Conservation (phyloP, 441 rosid species). For the Bruguiera hainesii region DNA sequence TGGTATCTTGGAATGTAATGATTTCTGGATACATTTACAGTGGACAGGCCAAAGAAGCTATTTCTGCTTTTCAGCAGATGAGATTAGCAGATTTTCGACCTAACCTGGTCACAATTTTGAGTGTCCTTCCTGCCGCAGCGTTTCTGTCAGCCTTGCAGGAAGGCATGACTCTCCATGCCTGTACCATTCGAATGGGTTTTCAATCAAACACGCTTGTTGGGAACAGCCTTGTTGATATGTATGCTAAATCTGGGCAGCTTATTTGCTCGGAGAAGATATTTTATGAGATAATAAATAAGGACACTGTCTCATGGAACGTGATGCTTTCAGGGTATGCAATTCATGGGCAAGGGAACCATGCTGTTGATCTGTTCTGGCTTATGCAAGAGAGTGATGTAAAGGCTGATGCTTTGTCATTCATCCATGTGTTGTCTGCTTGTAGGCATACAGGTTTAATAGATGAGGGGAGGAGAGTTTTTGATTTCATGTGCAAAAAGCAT, state of each 20-base stretch:
- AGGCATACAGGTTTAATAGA: slow-evolving; percentile 68
- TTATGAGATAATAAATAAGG: slow-evolving; percentile 40
- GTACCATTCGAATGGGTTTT: slow-evolving; percentile 39
- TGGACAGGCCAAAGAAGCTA: slow-evolving; percentile 49
- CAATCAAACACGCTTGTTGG: slow-evolving; percentile 27
- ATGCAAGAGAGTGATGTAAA: slow-evolving; percentile 36
- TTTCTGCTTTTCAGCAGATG: slow-evolving; percentile 46
- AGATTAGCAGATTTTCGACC: slow-evolving; percentile 38
- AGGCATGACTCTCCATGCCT: slow-evolving; percentile 54
- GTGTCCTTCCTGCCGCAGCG: slow-evolving; percentile 48
- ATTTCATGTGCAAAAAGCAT: slow-evolving; percentile 47
- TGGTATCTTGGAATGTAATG: slow-evolving; percentile 52
- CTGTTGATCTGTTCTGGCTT: slow-evolving; percentile 46
- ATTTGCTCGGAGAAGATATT: slow-evolving; percentile 37
- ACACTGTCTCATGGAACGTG: slow-evolving; percentile 50
- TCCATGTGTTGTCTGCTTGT: slow-evolving; percentile 71
- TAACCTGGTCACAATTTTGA: slow-evolving; percentile 44
- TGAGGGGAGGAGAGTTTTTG: slow-evolving; percentile 49
- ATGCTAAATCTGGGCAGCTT: slow-evolving; percentile 61
- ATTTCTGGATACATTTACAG: slow-evolving; percentile 49
- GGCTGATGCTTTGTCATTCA: slow-evolving; percentile 57
- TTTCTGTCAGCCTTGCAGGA: slow-evolving; percentile 35
- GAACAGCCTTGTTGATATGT: slow-evolving; percentile 60
- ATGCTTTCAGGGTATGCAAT: slow-evolving; percentile 58
- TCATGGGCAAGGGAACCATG: slow-evolving; percentile 53